phyloP scores from a whole-genome alignment of 2,329 filamentous ascomycete genomes.

The Immersiporthe knoxdaviesiana region DNA sequence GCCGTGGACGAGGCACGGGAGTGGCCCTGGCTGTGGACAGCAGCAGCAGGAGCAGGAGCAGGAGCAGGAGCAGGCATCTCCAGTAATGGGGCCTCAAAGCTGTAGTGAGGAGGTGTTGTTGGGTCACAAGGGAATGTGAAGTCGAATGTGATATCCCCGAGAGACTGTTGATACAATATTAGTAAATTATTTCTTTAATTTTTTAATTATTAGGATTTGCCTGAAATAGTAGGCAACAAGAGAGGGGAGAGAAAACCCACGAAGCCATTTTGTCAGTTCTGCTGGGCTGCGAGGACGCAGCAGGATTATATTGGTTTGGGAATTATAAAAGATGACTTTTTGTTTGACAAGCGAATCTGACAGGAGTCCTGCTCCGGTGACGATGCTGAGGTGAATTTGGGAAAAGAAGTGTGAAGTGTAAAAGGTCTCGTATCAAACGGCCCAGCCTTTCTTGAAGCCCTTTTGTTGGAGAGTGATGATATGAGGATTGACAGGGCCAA shows the following conservation, averaged over 20 bases:
- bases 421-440: constrained; percentile 30
- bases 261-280: constrained; percentile 46
- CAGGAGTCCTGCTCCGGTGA: constrained; percentile 30
- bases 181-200: constrained; percentile 35
- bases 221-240: neutral
- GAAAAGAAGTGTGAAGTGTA: constrained; percentile 5
- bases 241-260: constrained; percentile 38
- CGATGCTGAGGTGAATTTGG: constrained; percentile 6
- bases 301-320: constrained; percentile 18
- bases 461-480: neutral
- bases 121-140: constrained; percentile 62
- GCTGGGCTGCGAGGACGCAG: constrained; percentile 13
- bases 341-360: constrained; percentile 20
- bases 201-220: neutral
- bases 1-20: constrained; percentile 67
- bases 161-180: constrained; percentile 50
- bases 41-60: too few relatives aligned
- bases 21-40: constrained; percentile 45
- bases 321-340: constrained; percentile 21
- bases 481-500: neutral
- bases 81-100: constrained; percentile 60
- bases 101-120: constrained; percentile 54
- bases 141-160: constrained; percentile 65
- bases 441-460: constrained; percentile 20
- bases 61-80: constrained; percentile 50